Evolutionary conservation across 441 rosid genomes (phyloP).

Genomic region (Eruca vesicaria): DNA sequence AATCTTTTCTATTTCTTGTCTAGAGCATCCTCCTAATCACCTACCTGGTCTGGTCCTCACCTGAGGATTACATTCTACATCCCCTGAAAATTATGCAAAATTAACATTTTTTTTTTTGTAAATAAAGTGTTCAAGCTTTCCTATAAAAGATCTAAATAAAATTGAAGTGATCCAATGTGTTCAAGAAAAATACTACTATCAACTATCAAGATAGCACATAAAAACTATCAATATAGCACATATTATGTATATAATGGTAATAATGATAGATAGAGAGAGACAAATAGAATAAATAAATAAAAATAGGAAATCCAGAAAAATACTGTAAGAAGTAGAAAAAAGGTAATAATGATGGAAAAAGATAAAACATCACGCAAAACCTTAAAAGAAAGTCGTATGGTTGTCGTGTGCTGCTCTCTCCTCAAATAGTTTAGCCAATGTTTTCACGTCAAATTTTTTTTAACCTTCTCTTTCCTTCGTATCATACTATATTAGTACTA

Average conservation of each 20-base stretch:
- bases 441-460: conserved; percentile 20
- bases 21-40: conserved; percentile 14
- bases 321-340: conserved; percentile 12
- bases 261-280: not conserved
- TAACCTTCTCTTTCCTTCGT: conserved; percentile 12
- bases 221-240: not conserved
- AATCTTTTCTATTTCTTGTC: not conserved
- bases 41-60: conserved; percentile 15
- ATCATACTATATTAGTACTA: conserved; percentile 25
- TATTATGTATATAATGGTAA: not conserved
- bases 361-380: conserved; percentile 35
- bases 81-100: not conserved
- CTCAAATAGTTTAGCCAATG: conserved; percentile 11
- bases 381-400: conserved; percentile 30
- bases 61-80: conserved; percentile 17
- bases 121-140: too few relatives aligned
- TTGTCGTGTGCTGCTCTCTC: conserved; percentile 26
- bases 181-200: not conserved
- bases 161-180: not conserved
- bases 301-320: conserved; percentile 8
- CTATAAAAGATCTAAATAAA: too few relatives aligned
- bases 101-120: too few relatives aligned
- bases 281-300: conserved; percentile 17
- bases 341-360: conserved; percentile 30
- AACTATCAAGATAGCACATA: not conserved